A percentile compares a stretch with the other conserved stretches of the same genome.
These are phyloP conservation scores for Setaria viridis DNA, from an alignment of 202 grass and related monocot species.

Conservation along the genomic window DNA sequence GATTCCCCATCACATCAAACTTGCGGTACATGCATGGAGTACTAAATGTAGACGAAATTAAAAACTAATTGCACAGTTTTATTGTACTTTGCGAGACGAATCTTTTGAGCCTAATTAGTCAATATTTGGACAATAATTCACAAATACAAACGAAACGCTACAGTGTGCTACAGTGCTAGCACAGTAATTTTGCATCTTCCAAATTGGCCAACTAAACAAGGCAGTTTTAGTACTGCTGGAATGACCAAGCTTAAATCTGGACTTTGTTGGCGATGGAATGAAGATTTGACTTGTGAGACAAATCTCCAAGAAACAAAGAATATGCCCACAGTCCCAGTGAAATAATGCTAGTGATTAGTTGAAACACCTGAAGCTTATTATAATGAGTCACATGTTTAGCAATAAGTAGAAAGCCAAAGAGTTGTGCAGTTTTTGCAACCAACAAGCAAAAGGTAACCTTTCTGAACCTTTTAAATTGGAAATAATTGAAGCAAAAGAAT, in stretches of 20 bases:
- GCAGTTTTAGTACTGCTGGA: background rate
- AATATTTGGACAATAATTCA: no score
- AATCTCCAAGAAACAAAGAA: background rate
- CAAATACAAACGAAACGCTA: no score
- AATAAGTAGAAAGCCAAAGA: constrained; percentile 25
- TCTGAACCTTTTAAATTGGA: background rate
- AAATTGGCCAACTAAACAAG: no score
- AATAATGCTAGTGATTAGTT: background rate
- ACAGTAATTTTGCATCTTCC: no score
- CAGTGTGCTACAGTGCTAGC: no score
- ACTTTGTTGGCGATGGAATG: background rate
- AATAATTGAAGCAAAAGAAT: constrained; percentile 31
- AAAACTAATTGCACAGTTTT: no score
- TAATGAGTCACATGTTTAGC: background rate
- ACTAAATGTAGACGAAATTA: no score
- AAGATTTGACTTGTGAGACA: background rate
- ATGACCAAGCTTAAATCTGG: background rate
- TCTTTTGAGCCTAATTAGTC: no score
- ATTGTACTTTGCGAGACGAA: no score
- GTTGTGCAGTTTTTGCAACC: background rate
- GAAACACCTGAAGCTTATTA: constrained; percentile 5
- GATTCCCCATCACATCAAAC: no score
- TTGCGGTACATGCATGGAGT: no score
- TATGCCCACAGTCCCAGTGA: background rate
- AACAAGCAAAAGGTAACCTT: background rate